Base-by-base conservation (phyloP, 2,329 filamentous ascomycete genomes). In the Scytalidium lignicola region DNA sequence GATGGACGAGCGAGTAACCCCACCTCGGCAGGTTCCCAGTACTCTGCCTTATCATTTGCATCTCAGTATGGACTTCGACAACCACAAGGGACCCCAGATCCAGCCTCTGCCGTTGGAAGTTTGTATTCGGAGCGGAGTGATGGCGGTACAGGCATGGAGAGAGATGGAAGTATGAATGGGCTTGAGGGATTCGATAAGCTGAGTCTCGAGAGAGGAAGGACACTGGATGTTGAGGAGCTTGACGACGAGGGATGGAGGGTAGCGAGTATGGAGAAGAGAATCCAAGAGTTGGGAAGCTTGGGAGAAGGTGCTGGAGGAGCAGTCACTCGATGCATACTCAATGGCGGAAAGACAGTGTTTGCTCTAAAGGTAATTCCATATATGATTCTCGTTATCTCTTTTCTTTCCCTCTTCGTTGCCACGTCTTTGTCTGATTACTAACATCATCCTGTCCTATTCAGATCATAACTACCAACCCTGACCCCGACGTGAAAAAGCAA, bases 401-500 rank as follows among this genome's bases (percentile, higher is more conserved):
- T n/a, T n/a, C n/a, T n/a, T n/a, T n/a, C n/a, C n/a, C n/a, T n/a
- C n/a, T n/a, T n/a, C n/a, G n/a, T n/a, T n/a, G n/a, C n/a, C n/a
- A n/a, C n/a, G n/a, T n/a, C n/a, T n/a, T n/a, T n/a, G n/a, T n/a
- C n/a, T n/a, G n/a, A 47, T 29, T n/a, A 51, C 43, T 47, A 28
- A 50, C 21, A 2, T 26, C n/a, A n/a, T n/a, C n/a, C 23, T 26
- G 23, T 10, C 22, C 18, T 2, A 17, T 49, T 2, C 54, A 95
- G 92, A 87, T 99, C 63, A 99, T 99, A 65, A 99, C 93, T 2
- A 96, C 93, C 28, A 95, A 97, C 65, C 93, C 93, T 2, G 93
- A 99, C 60, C 92, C 93, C 12, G 92, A 96, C 65, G 90, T 97
- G 53, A 97, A 96, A 76, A 96, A 95, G 67, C 93, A 99, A 70